Evolutionary conservation across 2,329 filamentous ascomycete species (phyloP).

Genomic region (Beauveria sp.): DNA sequence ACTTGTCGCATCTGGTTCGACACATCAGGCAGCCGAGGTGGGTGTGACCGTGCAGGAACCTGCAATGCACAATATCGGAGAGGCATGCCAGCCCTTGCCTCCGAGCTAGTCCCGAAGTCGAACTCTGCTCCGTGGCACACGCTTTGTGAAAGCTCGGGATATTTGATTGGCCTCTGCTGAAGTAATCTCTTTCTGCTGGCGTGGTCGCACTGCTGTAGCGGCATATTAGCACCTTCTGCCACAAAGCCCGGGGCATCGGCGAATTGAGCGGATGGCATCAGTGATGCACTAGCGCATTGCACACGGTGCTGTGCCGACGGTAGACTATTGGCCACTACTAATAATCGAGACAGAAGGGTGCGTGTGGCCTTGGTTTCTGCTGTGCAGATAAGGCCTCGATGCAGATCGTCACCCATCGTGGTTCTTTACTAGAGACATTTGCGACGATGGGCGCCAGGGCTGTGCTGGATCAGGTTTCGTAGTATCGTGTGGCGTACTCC

Average conservation of each 20-base stretch:
- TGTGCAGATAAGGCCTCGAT: background rate
- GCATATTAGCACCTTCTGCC: background rate
- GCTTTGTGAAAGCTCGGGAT: background rate
- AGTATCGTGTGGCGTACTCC: too few relatives aligned
- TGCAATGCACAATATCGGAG: conserved; percentile 7
- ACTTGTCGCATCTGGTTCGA: background rate
- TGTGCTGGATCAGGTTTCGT: background rate
- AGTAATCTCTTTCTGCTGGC: background rate
- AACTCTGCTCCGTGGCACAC: background rate
- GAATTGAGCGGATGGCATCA: background rate
- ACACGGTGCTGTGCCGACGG: background rate
- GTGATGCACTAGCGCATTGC: background rate
- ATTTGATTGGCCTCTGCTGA: background rate
- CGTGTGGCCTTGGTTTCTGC: background rate
- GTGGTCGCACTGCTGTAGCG: background rate
- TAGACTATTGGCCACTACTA: background rate
- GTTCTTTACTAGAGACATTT: background rate
- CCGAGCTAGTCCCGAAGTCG: conserved; percentile 2
- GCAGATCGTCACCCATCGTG: background rate
- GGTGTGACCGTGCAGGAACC: background rate
- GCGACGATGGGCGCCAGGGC: background rate
- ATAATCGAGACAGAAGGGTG: background rate
- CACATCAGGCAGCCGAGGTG: background rate
- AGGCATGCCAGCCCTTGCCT: background rate
- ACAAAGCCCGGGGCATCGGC: background rate